These are phyloP conservation scores for Ceratocystis ficicola DNA, from an alignment of 2,329 filamentous ascomycete species.

Conservation along the genomic window DNA sequence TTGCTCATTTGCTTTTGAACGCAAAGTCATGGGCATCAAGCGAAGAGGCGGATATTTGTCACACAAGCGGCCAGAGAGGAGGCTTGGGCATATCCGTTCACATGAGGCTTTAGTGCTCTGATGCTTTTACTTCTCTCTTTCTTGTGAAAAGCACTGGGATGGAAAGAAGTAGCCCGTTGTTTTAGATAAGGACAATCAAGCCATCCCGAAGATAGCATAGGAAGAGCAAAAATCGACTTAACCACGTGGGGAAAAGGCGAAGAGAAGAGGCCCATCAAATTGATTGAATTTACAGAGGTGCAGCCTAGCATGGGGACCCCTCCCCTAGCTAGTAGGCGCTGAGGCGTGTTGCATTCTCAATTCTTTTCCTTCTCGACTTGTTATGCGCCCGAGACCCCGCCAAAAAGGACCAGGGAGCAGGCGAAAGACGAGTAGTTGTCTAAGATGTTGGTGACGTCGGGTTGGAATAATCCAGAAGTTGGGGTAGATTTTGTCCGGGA, in stretches of 20 bases:
- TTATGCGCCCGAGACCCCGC: background rate
- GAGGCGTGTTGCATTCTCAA: background rate
- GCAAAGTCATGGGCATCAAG: background rate
- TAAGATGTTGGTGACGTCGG: background rate
- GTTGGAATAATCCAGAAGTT: background rate
- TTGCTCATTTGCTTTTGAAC: background rate
- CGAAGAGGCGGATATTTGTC: background rate
- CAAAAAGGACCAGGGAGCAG: background rate
- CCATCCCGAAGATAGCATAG: background rate
- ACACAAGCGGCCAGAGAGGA: background rate
- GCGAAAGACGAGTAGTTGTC: background rate
- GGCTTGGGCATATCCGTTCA: background rate
- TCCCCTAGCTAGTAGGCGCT: background rate
- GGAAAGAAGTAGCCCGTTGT: background rate
- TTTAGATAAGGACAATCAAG: conserved; percentile 1
- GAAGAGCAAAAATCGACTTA: background rate
- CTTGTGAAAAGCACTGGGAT: background rate
- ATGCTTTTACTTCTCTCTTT: background rate
- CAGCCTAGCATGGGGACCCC: background rate
- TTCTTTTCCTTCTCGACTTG: background rate
- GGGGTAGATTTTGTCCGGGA: background rate
- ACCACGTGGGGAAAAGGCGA: background rate
- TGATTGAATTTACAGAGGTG: background rate
- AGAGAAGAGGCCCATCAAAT: background rate
- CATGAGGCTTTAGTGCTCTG: background rate